Evolutionary conservation across 2,329 filamentous ascomycete species (phyloP).

Genomic region (Colletotrichum viniferum): DNA sequence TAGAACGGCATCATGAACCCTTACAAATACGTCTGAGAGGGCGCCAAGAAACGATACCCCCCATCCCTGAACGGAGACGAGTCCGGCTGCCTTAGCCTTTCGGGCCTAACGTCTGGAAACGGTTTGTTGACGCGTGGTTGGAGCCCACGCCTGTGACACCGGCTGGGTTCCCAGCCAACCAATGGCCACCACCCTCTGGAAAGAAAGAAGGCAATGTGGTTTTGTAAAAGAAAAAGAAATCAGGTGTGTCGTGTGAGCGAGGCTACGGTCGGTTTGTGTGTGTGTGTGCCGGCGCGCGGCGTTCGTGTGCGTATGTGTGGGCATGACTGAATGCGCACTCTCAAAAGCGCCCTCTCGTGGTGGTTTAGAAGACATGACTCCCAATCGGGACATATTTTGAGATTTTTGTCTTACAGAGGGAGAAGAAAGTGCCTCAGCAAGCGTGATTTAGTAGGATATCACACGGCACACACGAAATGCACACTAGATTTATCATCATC

Average conservation of each 20-base stretch:
- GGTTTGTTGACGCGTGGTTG: not conserved
- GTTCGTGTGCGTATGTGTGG: not conserved
- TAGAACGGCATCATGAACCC: slow-evolving; percentile 99
- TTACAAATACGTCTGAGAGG: slow-evolving; percentile 84
- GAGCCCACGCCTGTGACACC: not conserved
- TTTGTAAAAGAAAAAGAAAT: not conserved
- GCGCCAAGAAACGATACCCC: slow-evolving; percentile 7
- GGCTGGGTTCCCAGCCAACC: not conserved
- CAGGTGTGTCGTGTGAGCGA: not conserved
- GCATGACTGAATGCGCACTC: not conserved
- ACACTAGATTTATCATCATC: not conserved
- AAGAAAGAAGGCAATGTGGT: not conserved
- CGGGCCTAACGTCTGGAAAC: not conserved
- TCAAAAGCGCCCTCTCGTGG: not conserved
- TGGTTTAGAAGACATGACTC: not conserved
- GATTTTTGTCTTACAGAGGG: not conserved
- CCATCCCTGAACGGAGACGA: not conserved
- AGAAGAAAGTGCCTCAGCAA: not conserved
- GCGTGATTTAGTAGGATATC: not conserved
- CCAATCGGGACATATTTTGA: slow-evolving; percentile 13
- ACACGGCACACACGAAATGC: not conserved
- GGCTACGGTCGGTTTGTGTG: not conserved
- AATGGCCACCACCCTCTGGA: not conserved
- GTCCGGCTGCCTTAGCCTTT: not conserved
- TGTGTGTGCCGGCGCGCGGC: not conserved